Base-by-base conservation (phyloP, 2,329 filamentous ascomycete genomes). In the Exophiala xenobiotica region DNA sequence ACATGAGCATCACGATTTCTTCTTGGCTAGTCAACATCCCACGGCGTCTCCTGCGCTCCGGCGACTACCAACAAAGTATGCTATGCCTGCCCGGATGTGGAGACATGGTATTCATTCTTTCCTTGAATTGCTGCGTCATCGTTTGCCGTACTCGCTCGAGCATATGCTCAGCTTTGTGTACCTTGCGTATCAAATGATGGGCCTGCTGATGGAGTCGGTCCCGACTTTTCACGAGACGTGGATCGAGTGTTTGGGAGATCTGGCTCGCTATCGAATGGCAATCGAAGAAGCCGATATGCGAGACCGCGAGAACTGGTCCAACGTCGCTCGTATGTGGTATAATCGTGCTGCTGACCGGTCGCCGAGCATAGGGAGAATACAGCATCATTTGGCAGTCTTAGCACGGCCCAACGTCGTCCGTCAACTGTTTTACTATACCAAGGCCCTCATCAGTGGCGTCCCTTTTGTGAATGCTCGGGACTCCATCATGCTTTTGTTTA, bases 11-110 rank as follows among this genome's bases (percentile, higher is more conserved):
- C 86, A 91, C 51, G 88, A 92, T 55, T 92, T 92, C 62, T 91
- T 96, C 51, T 73, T 96, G 1, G 91, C 91, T 0, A 88, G 83
- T 0, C 90, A 96, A 60, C 90, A 97, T 63, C 91, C 90, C 0
- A 86, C 85, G 0, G 88, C 90, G 0, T 87, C 79, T 19, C 76
- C 77, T 0, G 81, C 85, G 0, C 67, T 97, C 0, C 78, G 80
- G 2, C 74, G 81, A 0, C 68, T 96, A 0, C 86, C 90, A 0
- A 78, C 79, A 0, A 93, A 93, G 55, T 96, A 96, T 61, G 83
- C 84, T 0, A 96, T 97, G 89, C 91, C 92, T 0, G 90, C 88
- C n/a, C 76, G 92, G 0, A 93, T 97, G 88, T 97, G 93, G 93
- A 79, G 89, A 0, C 88, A 95, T 61, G 92, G 88, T 0, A 96